Evolutionary conservation across 148 eudicot genomes (phyloP).

Genomic region (Fagopyrum esculentum): DNA sequence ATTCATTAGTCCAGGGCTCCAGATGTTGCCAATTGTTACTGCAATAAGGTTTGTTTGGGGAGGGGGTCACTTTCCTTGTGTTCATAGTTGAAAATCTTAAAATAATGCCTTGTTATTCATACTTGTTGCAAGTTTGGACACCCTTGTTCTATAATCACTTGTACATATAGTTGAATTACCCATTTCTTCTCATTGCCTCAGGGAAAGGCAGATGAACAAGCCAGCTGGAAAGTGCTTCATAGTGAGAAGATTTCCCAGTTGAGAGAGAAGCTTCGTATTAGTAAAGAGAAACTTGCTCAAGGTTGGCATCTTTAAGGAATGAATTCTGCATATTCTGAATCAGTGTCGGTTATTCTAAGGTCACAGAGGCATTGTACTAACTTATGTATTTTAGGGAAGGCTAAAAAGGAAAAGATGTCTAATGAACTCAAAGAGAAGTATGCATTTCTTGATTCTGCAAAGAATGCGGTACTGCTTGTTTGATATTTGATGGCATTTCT

Average conservation of each 20-base stretch:
- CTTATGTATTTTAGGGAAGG: constrained; percentile 46
- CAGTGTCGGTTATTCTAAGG: not conserved
- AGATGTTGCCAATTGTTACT: not conserved
- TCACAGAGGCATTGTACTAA: not conserved
- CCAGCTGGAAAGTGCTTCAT: constrained; percentile 70
- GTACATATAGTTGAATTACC: not conserved
- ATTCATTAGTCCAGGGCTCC: not conserved
- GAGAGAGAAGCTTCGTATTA: constrained; percentile 63
- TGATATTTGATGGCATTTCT: not conserved
- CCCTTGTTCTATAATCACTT: not conserved
- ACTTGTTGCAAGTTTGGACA: not conserved
- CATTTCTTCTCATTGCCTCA: constrained; percentile 20
- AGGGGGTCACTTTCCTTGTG: not conserved
- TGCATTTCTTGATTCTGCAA: constrained; percentile 67
- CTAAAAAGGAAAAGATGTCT: constrained; percentile 67
- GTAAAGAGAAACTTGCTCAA: constrained; percentile 51
- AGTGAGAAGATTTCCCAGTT: constrained; percentile 63
- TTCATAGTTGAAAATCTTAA: not conserved
- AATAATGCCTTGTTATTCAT: not conserved
- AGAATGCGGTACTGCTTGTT: constrained; percentile 35
- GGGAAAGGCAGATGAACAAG: constrained; percentile 91
- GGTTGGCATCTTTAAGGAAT: constrained; percentile 30
- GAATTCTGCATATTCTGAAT: not conserved
- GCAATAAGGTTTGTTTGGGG: not conserved
- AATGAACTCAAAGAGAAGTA: constrained; percentile 53